Evolutionary conservation across 2,329 filamentous ascomycete genomes (phyloP), one percentile per base, ranked within the genome.

Genomic region (Tolypocladium nubicola): DNA sequence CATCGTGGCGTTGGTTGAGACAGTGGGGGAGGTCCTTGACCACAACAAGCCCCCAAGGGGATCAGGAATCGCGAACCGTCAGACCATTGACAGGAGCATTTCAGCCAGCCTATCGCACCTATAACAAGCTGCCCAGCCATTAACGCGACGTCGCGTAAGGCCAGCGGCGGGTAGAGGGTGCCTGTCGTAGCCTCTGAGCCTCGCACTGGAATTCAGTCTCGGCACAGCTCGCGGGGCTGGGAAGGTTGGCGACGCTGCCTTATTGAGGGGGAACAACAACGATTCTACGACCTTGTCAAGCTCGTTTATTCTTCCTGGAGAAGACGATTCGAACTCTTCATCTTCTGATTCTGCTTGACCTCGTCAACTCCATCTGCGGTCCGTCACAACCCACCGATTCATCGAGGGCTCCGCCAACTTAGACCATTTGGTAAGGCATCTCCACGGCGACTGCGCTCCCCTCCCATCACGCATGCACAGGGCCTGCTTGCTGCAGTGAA

Each of bases 171-270:
- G 30, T 49, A 43, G 30, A 53, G 38, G 16, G 16, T 33, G 53
- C 43, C 50, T 54, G 57, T 56, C 55, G 56, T 59, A 56, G 56
- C 52, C 53, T 47, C 38, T 35, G 23, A 45, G 54, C 63, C 57
- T 59, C 58, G 50, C 59, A 43, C 59, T 66, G 65, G 65, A 66
- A 66, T 66, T 61, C 58, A 52, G 64, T 63, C 60, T 63, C 56
- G 56, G 56, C 55, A 52, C 57, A 35, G 54, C 58, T 52, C 38
- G 58, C 57, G 62, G 59, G 63, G 63, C 54, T 64, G 59, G 61
- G 56, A 39, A 53, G 14, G 14, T 41, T 37, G 35, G 21, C 52
- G 16, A 19, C 40, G 33, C 56, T 23, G 19, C 38, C 33, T 9
- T n/a, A 21, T 19, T 10, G 19, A 21, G n/a, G 16, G 5, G 10